These are phyloP conservation scores for Podochytrium sp. DNA, from an alignment of 192 early-diverging fungal genomes.

Conservation along the genomic window DNA sequence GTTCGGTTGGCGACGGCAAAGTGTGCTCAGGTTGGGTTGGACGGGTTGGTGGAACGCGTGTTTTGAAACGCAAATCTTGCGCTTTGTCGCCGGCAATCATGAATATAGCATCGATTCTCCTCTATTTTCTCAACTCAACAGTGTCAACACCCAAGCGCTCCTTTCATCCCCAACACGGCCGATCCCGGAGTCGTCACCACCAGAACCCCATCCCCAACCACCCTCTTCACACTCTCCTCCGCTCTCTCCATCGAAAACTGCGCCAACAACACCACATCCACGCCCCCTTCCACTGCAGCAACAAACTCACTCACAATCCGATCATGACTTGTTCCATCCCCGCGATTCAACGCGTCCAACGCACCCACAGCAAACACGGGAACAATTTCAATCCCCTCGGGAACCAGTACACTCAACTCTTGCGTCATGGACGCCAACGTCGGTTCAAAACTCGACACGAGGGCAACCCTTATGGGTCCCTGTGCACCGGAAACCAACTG, in stretches of 20 bases:
- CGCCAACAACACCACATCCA: background rate
- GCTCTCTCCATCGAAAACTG: background rate
- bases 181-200: background rate
- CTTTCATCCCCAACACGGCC: background rate
- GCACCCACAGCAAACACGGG: background rate
- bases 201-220: background rate
- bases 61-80: no score
- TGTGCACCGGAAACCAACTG: background rate
- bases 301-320: background rate
- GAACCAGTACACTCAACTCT: background rate
- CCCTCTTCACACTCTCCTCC: background rate
- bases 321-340: background rate
- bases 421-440: background rate
- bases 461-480: background rate
- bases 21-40: conserved; percentile 37
- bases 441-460: background rate
- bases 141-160: no score
- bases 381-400: background rate
- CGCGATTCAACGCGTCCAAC: background rate
- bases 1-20: conserved; percentile 32
- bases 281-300: background rate
- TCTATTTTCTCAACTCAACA: no score
- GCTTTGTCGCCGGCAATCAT: no score
- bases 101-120: no score
- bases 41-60: conserved; percentile 25